phyloP scores from a whole-genome alignment of 1,139 yeast genomes.

The Pneumocystis jirovecii region DNA sequence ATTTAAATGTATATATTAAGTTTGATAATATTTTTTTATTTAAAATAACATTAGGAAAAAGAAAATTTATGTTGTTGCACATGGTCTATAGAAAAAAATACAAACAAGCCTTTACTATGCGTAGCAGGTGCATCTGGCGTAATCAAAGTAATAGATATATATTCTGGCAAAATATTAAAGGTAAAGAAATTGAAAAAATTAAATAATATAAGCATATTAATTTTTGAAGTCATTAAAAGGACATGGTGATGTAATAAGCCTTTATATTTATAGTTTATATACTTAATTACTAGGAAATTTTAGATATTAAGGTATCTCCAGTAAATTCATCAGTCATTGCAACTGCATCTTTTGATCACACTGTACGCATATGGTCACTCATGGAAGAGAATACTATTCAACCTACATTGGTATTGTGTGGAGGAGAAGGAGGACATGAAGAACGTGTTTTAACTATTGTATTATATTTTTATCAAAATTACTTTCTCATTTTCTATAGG shows the following conservation, averaged over 20 bases:
- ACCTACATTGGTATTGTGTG: conserved; percentile 13
- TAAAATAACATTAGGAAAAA: neutral
- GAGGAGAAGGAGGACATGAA: conserved; percentile 14
- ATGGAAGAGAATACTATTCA: conserved; percentile 3
- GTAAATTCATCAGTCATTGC: conserved; percentile 10
- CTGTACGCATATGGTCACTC: conserved; percentile 14
- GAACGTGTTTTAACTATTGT: conserved; percentile 14
- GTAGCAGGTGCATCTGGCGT: neutral
- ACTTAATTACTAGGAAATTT: conserved; percentile 7
- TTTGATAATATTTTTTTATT: neutral
- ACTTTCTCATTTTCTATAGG: neutral
- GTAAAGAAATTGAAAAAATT: neutral
- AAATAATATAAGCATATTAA: neutral
- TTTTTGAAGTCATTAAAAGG: conserved; percentile 8
- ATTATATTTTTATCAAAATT: neutral
- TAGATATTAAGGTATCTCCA: conserved; percentile 12
- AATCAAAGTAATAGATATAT: conserved; percentile 1
- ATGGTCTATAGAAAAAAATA: neutral
- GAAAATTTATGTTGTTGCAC: neutral
- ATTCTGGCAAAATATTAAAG: neutral
- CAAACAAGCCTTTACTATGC: neutral
- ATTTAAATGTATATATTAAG: neutral
- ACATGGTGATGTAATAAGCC: conserved; percentile 11
- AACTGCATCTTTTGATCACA: conserved; percentile 14
- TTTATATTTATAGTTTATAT: neutral